Conservation (phyloP, 2,329 filamentous ascomycete genomes). For the Knufia fluminis region DNA sequence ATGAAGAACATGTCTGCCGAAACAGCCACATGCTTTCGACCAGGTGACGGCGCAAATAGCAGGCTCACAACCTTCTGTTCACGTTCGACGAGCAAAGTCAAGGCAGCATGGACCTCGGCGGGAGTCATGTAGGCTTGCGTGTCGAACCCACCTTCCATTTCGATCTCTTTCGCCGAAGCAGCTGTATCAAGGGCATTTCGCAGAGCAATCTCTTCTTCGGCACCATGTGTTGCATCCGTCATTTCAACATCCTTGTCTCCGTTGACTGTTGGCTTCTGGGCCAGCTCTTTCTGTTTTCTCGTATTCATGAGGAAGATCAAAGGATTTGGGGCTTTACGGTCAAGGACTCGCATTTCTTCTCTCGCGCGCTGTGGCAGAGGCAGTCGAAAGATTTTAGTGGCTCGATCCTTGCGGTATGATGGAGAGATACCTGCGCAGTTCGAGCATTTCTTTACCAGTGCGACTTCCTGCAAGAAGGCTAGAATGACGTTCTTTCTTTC, state of each 20-base stretch:
- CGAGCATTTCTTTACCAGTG: conserved; percentile 59
- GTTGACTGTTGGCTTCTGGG: conserved; percentile 21
- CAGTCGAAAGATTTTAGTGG: conserved; percentile 88
- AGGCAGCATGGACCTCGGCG: conserved; percentile 69
- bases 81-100: conserved; percentile 72
- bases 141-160: conserved; percentile 34
- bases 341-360: conserved; percentile 63
- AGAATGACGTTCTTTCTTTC: conserved; percentile 68
- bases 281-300: conserved; percentile 34
- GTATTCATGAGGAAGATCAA: conserved; percentile 50
- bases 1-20: conserved; percentile 91
- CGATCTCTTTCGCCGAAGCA: conserved; percentile 21
- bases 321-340: conserved; percentile 59
- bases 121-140: conserved; percentile 69
- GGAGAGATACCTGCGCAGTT: conserved; percentile 63
- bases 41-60: conserved; percentile 70
- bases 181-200: conserved; percentile 34
- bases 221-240: conserved; percentile 39
- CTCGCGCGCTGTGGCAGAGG: conserved; percentile 60
- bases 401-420: conserved; percentile 77
- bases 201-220: conserved; percentile 50
- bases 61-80: conserved; percentile 75
- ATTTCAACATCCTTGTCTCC: conserved; percentile 47
- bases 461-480: conserved; percentile 68
- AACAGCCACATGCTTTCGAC: conserved; percentile 50